A percentile compares a stretch with the other conserved stretches of the same genome.
phyloP scores from a whole-genome alignment of 768 basidiomycete species.

The Trametes cingulata region DNA sequence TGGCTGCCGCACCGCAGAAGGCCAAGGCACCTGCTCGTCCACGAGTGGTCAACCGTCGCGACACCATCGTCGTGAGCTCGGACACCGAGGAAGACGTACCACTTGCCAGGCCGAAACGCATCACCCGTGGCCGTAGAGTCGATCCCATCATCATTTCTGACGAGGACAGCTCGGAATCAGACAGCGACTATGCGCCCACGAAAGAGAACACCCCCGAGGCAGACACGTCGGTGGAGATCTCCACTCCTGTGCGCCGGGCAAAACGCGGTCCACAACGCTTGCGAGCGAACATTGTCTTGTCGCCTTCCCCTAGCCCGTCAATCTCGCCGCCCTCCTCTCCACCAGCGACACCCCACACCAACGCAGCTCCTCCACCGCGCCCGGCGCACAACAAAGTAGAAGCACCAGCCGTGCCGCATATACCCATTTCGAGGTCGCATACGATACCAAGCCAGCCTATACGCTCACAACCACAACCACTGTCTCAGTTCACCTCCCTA shows the following conservation, averaged over 20 bases:
- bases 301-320: conserved; percentile 13
- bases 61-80: neutral
- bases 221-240: neutral
- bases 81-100: conserved; percentile 12
- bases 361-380: neutral
- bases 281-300: conserved; percentile 1
- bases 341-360: neutral
- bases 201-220: neutral
- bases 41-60: neutral
- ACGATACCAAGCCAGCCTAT: conserved; percentile 3
- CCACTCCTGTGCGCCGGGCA: neutral
- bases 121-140: neutral
- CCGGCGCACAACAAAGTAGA: too few species aligned
- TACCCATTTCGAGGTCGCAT: neutral
- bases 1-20: conserved; percentile 4
- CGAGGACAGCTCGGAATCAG: conserved; percentile 9
- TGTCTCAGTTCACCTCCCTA: conserved; percentile 5
- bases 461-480: neutral
- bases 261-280: neutral
- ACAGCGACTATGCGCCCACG: conserved; percentile 5
- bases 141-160: conserved; percentile 17
- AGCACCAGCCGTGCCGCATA: neutral
- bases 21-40: neutral
- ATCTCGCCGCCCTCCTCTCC: conserved; percentile 3
- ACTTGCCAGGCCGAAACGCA: neutral